A percentile compares a stretch with the other conserved stretches of the same genome.
Conservation (phyloP, 306 rosid genomes). For the Spatholobus suberectus region DNA sequence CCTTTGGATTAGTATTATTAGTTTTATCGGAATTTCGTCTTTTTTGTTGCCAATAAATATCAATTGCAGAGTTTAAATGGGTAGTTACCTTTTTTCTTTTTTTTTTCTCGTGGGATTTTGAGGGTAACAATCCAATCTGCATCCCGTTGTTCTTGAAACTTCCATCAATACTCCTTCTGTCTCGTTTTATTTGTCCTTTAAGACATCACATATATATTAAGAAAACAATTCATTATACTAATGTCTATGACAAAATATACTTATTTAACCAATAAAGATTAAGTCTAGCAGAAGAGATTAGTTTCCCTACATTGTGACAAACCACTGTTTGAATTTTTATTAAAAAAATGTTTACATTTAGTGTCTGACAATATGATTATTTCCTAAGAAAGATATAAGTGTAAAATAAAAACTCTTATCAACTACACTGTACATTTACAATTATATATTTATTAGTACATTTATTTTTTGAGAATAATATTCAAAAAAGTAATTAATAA, state of each 20-base stretch:
- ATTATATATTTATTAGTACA: background rate
- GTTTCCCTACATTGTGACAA: background rate
- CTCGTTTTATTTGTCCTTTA: background rate
- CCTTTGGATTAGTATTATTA: background rate
- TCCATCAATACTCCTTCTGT: background rate
- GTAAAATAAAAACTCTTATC: too few relatives aligned
- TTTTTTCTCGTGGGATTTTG: background rate
- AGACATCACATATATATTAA: too few relatives aligned
- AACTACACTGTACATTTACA: background rate
- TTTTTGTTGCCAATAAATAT: background rate
- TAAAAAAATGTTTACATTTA: too few relatives aligned
- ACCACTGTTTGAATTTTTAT: too few relatives aligned
- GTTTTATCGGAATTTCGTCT: conserved; percentile 1
- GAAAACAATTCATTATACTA: too few relatives aligned
- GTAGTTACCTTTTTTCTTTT: background rate
- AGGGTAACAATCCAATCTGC: background rate
- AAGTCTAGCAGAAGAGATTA: too few relatives aligned
- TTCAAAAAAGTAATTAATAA: background rate
- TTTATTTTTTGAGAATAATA: background rate
- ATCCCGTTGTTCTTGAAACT: background rate
- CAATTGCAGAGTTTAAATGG: background rate
- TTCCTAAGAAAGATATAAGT: too few relatives aligned
- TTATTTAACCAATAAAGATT: background rate
- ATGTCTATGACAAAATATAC: background rate
- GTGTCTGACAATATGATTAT: too few relatives aligned